These are phyloP conservation scores for Lactarius hengduanensis DNA, from an alignment of 768 basidiomycete species.

Conservation along the genomic window DNA sequence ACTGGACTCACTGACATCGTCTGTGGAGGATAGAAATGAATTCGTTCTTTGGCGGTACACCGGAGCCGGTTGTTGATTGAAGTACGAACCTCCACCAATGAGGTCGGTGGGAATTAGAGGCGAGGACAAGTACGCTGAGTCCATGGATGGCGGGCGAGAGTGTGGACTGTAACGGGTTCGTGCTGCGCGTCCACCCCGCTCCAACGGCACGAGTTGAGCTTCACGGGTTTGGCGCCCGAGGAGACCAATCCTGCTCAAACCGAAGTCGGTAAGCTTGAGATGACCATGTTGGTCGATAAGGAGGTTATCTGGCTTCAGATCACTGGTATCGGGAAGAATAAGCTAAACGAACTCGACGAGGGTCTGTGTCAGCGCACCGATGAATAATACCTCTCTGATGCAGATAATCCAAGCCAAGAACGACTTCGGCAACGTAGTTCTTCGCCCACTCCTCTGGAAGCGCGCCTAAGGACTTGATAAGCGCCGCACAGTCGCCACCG, in stretches of 20 bases:
- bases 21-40: constrained; percentile 67
- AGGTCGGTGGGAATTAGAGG: constrained; percentile 63
- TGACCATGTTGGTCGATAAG: constrained; percentile 97
- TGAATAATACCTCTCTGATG: constrained; percentile 95
- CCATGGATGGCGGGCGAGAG: constrained; percentile 80
- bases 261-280: constrained; percentile 97
- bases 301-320: constrained; percentile 96
- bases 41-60: constrained; percentile 59
- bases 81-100: constrained; percentile 70
- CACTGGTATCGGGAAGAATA: constrained; percentile 49
- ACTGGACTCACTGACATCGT: constrained; percentile 86
- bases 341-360: constrained; percentile 5
- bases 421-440: constrained; percentile 95
- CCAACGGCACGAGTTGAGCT: constrained; percentile 36
- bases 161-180: constrained; percentile 62
- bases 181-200: constrained; percentile 34
- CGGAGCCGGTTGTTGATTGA: constrained; percentile 62
- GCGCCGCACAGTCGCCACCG: constrained; percentile 95
- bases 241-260: constrained; percentile 95
- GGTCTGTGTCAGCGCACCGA: constrained; percentile 56
- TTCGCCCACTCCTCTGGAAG: constrained; percentile 96
- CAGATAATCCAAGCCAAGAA: constrained; percentile 94
- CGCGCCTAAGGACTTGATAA: constrained; percentile 93
- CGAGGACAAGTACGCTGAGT: constrained; percentile 76
- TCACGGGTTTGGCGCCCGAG: constrained; percentile 93